These are phyloP conservation scores for Pythium diclinum DNA, from an alignment of 352 stramenopile species.

Conservation along the genomic window DNA sequence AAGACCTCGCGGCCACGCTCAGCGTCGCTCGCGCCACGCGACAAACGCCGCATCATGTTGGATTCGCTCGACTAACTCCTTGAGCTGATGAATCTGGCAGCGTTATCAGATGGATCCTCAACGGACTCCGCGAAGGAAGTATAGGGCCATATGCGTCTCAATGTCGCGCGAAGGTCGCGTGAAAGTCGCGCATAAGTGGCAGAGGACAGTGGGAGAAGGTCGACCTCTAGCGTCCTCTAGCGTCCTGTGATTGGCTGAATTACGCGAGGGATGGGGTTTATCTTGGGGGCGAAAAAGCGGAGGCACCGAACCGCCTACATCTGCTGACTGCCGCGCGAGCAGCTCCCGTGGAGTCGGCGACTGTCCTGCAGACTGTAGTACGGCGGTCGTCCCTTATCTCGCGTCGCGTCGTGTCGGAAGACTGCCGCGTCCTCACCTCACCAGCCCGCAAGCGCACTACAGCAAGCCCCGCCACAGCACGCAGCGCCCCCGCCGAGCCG, in stretches of 20 bases:
- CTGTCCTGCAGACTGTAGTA: background rate
- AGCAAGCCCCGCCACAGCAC: background rate
- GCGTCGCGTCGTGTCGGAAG: background rate
- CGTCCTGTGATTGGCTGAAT: slow-evolving; percentile 30
- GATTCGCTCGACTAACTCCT: background rate
- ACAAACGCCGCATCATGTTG: slow-evolving; percentile 16
- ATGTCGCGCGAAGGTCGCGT: slow-evolving; percentile 18
- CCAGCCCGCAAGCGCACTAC: background rate
- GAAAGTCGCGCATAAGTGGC: slow-evolving; percentile 33
- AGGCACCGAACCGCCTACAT: slow-evolving; percentile 14
- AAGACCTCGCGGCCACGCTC: slow-evolving; percentile 38
- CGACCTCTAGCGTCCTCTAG: no score
- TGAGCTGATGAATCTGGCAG: background rate
- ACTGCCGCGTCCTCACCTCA: background rate
- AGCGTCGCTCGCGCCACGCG: slow-evolving; percentile 2
- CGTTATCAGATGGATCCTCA: slow-evolving; percentile 1
- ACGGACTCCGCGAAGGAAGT: background rate
- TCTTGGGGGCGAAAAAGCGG: slow-evolving; percentile 10
- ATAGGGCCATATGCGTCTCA: background rate
- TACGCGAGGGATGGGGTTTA: slow-evolving; percentile 7
- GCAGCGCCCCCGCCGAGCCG: no score
- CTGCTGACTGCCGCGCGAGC: background rate
- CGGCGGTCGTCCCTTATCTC: background rate
- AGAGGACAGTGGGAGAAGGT: slow-evolving; percentile 25
- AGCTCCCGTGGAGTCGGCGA: background rate